Percentiles rank a stretch among this genome's conserved stretches.
These are phyloP conservation scores for Scutellaria baicalensis DNA, from an alignment of 257 asterid genomes.

Conservation along the genomic window DNA sequence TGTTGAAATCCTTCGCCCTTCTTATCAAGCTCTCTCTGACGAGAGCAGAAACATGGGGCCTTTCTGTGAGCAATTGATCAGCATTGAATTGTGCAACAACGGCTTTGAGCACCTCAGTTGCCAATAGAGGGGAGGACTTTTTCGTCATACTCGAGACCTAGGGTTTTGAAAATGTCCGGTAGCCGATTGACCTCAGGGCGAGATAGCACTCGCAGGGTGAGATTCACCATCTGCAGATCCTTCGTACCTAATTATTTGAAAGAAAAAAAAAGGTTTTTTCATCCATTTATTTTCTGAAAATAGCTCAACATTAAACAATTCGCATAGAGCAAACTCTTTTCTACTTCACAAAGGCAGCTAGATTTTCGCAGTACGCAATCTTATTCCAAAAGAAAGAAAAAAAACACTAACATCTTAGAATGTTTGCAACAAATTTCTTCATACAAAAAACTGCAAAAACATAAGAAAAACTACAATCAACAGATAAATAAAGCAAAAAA, in stretches of 20 bases:
- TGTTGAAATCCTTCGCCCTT: conserved; percentile 88
- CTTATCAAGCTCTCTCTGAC: conserved; percentile 78
- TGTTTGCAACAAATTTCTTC: background rate
- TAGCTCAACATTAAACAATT: background rate
- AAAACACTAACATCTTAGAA: background rate
- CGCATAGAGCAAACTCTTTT: background rate
- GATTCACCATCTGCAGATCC: conserved; percentile 97
- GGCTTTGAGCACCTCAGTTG: conserved; percentile 79
- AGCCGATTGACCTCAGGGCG: conserved; percentile 73
- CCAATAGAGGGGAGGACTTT: conserved; percentile 95
- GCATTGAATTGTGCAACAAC: conserved; percentile 97
- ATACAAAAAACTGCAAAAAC: background rate
- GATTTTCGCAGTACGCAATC: background rate
- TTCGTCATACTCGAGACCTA: conserved; percentile 88
- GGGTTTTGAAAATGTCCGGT: conserved; percentile 69
- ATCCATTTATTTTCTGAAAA: background rate
- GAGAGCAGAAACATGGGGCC: conserved; percentile 89
- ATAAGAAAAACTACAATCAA: too few species aligned
- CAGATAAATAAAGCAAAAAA: background rate
- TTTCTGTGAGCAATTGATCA: conserved; percentile 84
- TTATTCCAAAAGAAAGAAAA: background rate
- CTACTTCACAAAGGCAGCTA: background rate
- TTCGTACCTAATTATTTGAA: conserved; percentile 56
- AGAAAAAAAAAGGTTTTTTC: background rate
- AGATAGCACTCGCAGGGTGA: conserved; percentile 83